Evolutionary conservation across 2,329 filamentous ascomycete species (phyloP).

Genomic region (Purpureocillium takamizusanense): DNA sequence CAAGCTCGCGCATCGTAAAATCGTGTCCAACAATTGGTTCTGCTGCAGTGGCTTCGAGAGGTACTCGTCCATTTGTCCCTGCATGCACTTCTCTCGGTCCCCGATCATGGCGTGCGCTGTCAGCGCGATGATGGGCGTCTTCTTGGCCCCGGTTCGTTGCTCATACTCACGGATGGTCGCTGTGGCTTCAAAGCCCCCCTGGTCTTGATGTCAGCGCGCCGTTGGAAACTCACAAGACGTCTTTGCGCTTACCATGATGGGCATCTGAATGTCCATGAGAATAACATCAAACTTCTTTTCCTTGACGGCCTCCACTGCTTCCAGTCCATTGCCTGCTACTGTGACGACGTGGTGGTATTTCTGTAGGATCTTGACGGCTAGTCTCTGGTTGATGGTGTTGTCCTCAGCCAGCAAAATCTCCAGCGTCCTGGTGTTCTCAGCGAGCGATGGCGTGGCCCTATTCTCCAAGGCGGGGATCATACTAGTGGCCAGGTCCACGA

Average conservation of each 20-base stretch:
- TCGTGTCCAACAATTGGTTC: constrained; percentile 94
- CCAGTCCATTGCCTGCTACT: constrained; percentile 88
- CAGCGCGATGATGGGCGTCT: constrained; percentile 90
- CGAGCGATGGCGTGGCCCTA: constrained; percentile 77
- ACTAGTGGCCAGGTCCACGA: constrained; percentile 89
- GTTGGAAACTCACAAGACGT: constrained; percentile 23
- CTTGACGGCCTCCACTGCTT: constrained; percentile 84
- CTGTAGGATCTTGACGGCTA: constrained; percentile 92
- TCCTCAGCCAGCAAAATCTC: constrained; percentile 92
- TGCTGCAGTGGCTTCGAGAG: constrained; percentile 93
- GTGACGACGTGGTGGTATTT: constrained; percentile 91
- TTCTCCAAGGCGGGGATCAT: constrained; percentile 93
- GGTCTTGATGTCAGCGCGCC: background rate
- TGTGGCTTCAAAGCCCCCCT: constrained; percentile 94
- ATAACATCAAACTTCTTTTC: constrained; percentile 90
- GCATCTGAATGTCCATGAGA: constrained; percentile 99
- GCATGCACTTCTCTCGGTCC: constrained; percentile 94
- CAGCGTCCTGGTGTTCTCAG: constrained; percentile 90
- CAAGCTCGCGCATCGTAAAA: constrained; percentile 90
- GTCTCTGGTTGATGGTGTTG: constrained; percentile 92
- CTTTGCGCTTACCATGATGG: constrained; percentile 68
- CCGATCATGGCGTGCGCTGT: constrained; percentile 98
- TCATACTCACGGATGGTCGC: constrained; percentile 95
- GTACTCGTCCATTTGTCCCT: constrained; percentile 98
- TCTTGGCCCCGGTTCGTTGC: constrained; percentile 64